These are phyloP conservation scores for Gymnopus androsaceus DNA, from an alignment of 1,284 basidiomycete species.

Conservation along the genomic window DNA sequence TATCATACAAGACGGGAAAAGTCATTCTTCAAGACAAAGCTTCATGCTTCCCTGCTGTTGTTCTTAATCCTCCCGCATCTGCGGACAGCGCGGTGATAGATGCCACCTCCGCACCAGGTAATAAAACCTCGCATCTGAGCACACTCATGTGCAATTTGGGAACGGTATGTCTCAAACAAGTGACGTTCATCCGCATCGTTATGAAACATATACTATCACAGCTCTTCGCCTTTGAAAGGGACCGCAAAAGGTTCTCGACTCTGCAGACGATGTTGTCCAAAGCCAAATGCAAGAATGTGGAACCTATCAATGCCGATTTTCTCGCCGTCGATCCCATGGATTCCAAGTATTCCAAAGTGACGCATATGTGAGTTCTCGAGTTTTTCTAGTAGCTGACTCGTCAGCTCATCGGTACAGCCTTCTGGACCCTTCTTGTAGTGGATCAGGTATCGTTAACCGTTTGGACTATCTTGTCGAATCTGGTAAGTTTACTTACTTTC, in stretches of 20 bases:
- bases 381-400: background rate
- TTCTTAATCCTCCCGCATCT: slow-evolving; percentile 65
- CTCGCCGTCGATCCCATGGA: slow-evolving; percentile 70
- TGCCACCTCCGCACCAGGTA: slow-evolving; percentile 95
- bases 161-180: slow-evolving; percentile 50
- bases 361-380: slow-evolving; percentile 77
- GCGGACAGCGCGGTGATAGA: slow-evolving; percentile 75
- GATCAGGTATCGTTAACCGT: slow-evolving; percentile 89
- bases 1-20: slow-evolving; percentile 70
- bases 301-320: slow-evolving; percentile 78
- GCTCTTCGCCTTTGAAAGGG: slow-evolving; percentile 65
- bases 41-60: slow-evolving; percentile 91
- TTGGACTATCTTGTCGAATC: slow-evolving; percentile 81
- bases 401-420: slow-evolving; percentile 49
- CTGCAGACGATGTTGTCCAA: slow-evolving; percentile 81
- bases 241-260: slow-evolving; percentile 77
- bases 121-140: slow-evolving; percentile 94
- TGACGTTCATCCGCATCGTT: slow-evolving; percentile 2
- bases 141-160: slow-evolving; percentile 83
- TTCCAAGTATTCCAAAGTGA: slow-evolving; percentile 61
- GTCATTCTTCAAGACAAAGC: slow-evolving; percentile 97
- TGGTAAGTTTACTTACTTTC: slow-evolving; percentile 42
- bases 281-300: slow-evolving; percentile 80
- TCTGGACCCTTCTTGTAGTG: slow-evolving; percentile 92
- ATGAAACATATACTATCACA: slow-evolving; percentile 29